Percentiles rank a stretch among this genome's conserved stretches.
Evolutionary conservation across 2,329 filamentous ascomycete species (phyloP).

Genomic region (Periconia sp.): DNA sequence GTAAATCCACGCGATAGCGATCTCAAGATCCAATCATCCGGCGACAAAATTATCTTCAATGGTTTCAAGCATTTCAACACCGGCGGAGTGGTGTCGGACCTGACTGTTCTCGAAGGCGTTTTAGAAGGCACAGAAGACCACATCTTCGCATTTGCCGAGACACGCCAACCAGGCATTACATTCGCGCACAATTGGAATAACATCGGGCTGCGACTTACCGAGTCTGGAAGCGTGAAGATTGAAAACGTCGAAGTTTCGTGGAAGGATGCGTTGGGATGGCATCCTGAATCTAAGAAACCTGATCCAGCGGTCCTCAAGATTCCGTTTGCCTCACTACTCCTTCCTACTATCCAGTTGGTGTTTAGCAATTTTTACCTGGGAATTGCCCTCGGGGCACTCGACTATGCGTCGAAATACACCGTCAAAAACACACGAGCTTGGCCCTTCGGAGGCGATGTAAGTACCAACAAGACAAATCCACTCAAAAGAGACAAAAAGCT

Average conservation of each 20-base stretch:
- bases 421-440: constrained; percentile 60
- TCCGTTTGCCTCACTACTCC: constrained; percentile 59
- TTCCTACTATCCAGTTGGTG: constrained; percentile 66
- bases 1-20: constrained; percentile 68
- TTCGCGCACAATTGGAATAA: constrained; percentile 67
- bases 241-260: constrained; percentile 60
- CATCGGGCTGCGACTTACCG: constrained; percentile 63
- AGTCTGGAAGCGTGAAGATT: constrained; percentile 65
- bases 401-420: constrained; percentile 60
- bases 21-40: constrained; percentile 57
- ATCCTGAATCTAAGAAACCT: constrained; percentile 53
- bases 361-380: constrained; percentile 68
- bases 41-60: constrained; percentile 60
- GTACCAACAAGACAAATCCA: background rate
- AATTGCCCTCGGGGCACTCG: constrained; percentile 61
- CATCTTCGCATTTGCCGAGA: constrained; percentile 64
- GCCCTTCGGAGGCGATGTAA: constrained; percentile 62
- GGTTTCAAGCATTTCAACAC: constrained; percentile 70
- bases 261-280: constrained; percentile 65
- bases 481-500: no score
- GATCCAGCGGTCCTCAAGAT: constrained; percentile 54
- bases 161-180: constrained; percentile 59
- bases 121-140: constrained; percentile 61
- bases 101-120: constrained; percentile 67
- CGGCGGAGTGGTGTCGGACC: constrained; percentile 65